Percentiles rank a stretch among this genome's conserved stretches.
Evolutionary conservation across 768 basidiomycete genomes (phyloP).

Genomic region (Lentinula detonsa): DNA sequence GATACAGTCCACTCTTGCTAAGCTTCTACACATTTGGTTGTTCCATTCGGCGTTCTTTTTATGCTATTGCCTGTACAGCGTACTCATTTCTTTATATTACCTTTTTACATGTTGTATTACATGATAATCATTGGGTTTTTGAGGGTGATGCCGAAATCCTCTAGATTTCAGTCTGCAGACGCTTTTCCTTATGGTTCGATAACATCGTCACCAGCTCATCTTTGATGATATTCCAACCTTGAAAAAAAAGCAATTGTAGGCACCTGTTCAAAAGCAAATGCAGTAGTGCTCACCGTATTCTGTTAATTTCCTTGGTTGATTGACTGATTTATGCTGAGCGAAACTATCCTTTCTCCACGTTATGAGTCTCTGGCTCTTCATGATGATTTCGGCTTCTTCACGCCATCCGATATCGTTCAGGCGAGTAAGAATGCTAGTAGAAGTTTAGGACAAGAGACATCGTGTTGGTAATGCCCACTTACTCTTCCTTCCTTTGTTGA

Average conservation of each 20-base stretch:
- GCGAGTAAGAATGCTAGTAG: background rate
- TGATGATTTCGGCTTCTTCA: background rate
- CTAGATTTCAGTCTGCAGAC: background rate
- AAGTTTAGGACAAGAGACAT: background rate
- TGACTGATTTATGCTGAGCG: background rate
- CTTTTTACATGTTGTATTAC: background rate
- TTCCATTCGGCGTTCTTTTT: too few relatives aligned
- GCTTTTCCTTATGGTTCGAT: background rate
- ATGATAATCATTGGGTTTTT: too few relatives aligned
- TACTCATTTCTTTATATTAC: background rate
- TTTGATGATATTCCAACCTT: background rate
- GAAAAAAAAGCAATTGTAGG: background rate
- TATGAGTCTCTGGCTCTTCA: background rate
- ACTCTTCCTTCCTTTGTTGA: background rate
- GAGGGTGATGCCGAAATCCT: too few relatives aligned
- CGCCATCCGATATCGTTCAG: conserved; percentile 2
- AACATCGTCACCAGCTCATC: background rate
- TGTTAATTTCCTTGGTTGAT: background rate
- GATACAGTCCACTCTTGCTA: too few relatives aligned
- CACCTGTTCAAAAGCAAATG: too few relatives aligned
- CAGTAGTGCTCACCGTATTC: background rate
- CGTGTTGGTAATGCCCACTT: background rate
- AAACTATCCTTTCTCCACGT: background rate
- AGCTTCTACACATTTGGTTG: too few relatives aligned
- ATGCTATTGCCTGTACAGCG: too few relatives aligned